phyloP scores from a whole-genome alignment of 1,284 basidiomycete genomes.

The Phellopilus nigrolimitatus region DNA sequence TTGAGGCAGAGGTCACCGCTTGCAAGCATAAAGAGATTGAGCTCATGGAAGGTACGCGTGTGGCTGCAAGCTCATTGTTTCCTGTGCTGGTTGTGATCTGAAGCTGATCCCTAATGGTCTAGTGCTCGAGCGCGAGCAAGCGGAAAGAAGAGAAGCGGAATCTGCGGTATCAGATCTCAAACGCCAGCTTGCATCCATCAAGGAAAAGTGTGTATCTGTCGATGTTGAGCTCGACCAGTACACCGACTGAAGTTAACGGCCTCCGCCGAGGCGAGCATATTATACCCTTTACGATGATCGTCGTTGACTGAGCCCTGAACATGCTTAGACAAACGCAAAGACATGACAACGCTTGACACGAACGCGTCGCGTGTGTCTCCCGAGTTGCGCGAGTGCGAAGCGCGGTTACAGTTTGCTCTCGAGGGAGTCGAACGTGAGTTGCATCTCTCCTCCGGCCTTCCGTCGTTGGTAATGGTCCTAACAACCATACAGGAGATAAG shows the following conservation, averaged over 20 bases:
- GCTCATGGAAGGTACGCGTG: slow-evolving; percentile 53
- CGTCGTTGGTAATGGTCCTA: no score
- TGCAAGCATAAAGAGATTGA: slow-evolving; percentile 73
- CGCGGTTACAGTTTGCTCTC: slow-evolving; percentile 56
- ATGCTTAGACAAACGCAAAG: slow-evolving; percentile 58
- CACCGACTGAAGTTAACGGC: slow-evolving; percentile 48
- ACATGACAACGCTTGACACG: slow-evolving; percentile 54
- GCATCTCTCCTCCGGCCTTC: no score
- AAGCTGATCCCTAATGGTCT: slow-evolving; percentile 5
- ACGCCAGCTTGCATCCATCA: slow-evolving; percentile 54
- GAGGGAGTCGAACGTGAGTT: slow-evolving; percentile 64
- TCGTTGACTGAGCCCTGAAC: neutral
- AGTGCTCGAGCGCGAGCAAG: slow-evolving; percentile 67
- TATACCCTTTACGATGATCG: neutral
- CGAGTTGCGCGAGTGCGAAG: slow-evolving; percentile 57
- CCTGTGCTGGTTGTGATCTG: neutral
- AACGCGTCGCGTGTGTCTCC: slow-evolving; percentile 52
- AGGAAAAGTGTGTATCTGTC: slow-evolving; percentile 52
- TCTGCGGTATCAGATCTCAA: slow-evolving; percentile 54
- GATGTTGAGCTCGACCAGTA: slow-evolving; percentile 70
- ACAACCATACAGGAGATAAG: slow-evolving; percentile 44
- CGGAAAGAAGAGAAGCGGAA: slow-evolving; percentile 67
- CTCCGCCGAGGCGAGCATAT: slow-evolving; percentile 50
- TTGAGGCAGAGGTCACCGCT: slow-evolving; percentile 61
- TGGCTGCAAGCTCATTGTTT: neutral